These are phyloP conservation scores for Xylaria multiplex DNA, from an alignment of 2,329 filamentous ascomycete genomes.

Conservation along the genomic window DNA sequence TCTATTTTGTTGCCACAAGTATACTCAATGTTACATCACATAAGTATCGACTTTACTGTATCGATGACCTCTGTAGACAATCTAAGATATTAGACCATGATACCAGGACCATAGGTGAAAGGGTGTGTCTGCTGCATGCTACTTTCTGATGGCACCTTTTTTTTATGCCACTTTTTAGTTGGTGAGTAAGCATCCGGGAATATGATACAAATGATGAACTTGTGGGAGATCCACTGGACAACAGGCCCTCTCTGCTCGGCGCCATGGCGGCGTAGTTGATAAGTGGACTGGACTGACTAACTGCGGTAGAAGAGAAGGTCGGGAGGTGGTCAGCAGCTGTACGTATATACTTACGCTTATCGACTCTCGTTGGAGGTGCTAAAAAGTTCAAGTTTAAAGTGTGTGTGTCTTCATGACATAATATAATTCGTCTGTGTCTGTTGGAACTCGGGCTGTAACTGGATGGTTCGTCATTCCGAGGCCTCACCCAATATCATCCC, in stretches of 20 bases:
- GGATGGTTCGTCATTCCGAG: no score
- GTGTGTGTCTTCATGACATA: background rate
- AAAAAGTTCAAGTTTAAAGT: background rate
- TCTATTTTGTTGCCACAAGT: background rate
- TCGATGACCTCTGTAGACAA: background rate
- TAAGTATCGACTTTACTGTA: background rate
- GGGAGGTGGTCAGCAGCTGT: background rate
- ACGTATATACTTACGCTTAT: background rate
- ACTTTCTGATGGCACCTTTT: background rate
- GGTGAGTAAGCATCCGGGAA: conserved; percentile 10
- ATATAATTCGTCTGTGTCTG: no score
- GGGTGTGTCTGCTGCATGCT: background rate
- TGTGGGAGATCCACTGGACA: background rate
- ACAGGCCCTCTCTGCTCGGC: background rate
- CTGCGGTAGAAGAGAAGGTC: no score
- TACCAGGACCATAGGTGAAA: no score
- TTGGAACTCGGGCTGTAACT: no score
- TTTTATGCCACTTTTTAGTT: background rate
- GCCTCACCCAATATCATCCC: background rate
- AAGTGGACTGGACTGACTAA: no score
- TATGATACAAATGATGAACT: background rate
- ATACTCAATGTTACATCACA: background rate
- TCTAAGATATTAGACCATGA: no score
- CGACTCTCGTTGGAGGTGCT: background rate
- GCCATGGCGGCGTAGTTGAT: background rate